Evolutionary conservation across 1,139 yeast species (phyloP).

Genomic region (Entelexis sorbosivorans): DNA sequence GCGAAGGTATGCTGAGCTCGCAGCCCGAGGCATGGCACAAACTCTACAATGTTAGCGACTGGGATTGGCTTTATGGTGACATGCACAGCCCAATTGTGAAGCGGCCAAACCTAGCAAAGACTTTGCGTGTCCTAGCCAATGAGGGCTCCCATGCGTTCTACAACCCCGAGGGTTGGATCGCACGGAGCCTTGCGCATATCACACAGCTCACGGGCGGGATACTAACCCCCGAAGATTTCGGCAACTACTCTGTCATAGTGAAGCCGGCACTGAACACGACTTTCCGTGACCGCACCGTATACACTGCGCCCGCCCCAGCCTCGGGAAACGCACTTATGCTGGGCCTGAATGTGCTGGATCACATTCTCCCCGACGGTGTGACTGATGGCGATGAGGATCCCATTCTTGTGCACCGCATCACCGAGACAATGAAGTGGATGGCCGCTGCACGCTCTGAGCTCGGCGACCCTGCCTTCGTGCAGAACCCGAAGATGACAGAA

Average conservation of each 20-base stretch:
- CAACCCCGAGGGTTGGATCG: constrained; percentile 61
- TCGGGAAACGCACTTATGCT: constrained; percentile 74
- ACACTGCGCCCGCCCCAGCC: constrained; percentile 66
- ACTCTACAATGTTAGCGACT: constrained; percentile 11
- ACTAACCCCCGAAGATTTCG: constrained; percentile 52
- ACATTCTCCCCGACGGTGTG: constrained; percentile 30
- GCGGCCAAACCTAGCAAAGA: constrained; percentile 53
- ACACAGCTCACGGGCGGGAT: constrained; percentile 50
- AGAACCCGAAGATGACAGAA: constrained; percentile 31
- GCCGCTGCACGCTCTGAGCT: constrained; percentile 71
- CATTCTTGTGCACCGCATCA: constrained; percentile 47
- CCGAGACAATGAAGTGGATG: constrained; percentile 91
- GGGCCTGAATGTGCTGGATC: constrained; percentile 54
- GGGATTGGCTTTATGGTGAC: constrained; percentile 22
- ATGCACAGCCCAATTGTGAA: constrained; percentile 29
- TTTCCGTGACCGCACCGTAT: constrained; percentile 43
- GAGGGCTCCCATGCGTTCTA: constrained; percentile 75
- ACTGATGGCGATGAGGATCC: constrained; percentile 27
- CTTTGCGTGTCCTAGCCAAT: constrained; percentile 54
- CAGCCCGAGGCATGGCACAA: not conserved
- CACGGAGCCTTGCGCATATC: constrained; percentile 40
- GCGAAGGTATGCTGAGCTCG: constrained; percentile 22
- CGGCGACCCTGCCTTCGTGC: constrained; percentile 48
- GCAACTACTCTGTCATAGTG: constrained; percentile 44
- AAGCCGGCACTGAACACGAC: constrained; percentile 45